Conservation (phyloP, 768 basidiomycete genomes). For the Boletus huronensis region DNA sequence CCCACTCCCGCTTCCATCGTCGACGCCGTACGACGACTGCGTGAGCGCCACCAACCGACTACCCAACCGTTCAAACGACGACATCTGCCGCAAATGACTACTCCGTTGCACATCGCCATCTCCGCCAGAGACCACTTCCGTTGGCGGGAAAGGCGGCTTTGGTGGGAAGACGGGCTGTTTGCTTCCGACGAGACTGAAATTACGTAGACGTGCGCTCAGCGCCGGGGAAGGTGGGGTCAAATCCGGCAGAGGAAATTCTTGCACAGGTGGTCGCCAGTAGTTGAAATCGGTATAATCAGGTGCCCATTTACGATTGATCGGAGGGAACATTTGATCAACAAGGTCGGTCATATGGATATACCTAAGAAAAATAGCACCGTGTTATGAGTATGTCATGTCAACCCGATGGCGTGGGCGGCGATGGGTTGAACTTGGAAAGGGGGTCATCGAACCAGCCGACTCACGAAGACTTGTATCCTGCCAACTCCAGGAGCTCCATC, state of each 20-base stretch:
- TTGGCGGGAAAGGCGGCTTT: conserved; percentile 31
- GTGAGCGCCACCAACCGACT: conserved; percentile 52
- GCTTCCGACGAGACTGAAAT: conserved; percentile 70
- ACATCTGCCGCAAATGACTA: conserved; percentile 62
- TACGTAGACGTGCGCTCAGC: conserved; percentile 80
- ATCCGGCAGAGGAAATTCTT: conserved; percentile 76
- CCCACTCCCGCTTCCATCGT: conserved; percentile 28
- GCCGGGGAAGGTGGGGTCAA: conserved; percentile 87
- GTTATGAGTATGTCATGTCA: neutral
- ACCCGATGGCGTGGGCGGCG: neutral
- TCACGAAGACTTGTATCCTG: conserved; percentile 95
- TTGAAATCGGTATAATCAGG: conserved; percentile 97
- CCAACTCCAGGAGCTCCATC: conserved; percentile 93
- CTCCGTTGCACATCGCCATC: conserved; percentile 31
- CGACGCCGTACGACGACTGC: conserved; percentile 31
- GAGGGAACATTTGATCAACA: conserved; percentile 99
- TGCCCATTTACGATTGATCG: conserved; percentile 83
- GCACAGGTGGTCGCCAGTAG: conserved; percentile 85
- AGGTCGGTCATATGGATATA: conserved; percentile 99
- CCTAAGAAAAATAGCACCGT: conserved; percentile 35
- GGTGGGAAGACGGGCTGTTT: conserved; percentile 32
- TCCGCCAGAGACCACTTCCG: neutral
- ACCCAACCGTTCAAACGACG: conserved; percentile 71
- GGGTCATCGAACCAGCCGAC: conserved; percentile 24
- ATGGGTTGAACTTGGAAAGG: neutral